Evolutionary conservation across 1,284 basidiomycete species (phyloP).

Genomic region (Fomitopsis palustris): DNA sequence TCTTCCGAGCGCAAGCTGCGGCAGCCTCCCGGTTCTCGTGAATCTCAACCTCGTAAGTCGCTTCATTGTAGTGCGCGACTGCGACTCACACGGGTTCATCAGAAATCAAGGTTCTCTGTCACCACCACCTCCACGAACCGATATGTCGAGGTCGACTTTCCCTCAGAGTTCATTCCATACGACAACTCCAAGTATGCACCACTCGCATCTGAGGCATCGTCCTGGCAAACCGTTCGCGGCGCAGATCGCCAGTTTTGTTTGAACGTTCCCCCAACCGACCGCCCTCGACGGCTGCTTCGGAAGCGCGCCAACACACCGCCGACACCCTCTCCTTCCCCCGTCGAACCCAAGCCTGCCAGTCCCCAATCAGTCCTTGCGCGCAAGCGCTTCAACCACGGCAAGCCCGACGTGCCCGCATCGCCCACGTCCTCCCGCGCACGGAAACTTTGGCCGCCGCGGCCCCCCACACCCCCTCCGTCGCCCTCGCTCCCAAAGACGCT

Average conservation of each 20-base stretch:
- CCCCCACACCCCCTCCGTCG: slow-evolving; percentile 8
- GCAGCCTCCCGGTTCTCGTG: slow-evolving; percentile 27
- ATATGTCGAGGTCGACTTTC: slow-evolving; percentile 36
- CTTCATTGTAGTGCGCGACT: neutral
- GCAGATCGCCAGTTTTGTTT: slow-evolving; percentile 18
- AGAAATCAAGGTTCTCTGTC: slow-evolving; percentile 49
- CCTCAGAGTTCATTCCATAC: slow-evolving; percentile 15
- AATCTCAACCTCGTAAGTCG: slow-evolving; percentile 30
- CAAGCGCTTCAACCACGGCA: slow-evolving; percentile 26
- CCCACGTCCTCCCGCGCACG: neutral
- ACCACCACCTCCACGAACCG: slow-evolving; percentile 49
- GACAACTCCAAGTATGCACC: slow-evolving; percentile 5
- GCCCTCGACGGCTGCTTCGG: slow-evolving; percentile 17
- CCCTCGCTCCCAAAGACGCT: slow-evolving; percentile 1
- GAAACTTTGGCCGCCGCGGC: neutral
- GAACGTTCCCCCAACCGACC: slow-evolving; percentile 16
- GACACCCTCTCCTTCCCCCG: slow-evolving; percentile 4
- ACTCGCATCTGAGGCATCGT: slow-evolving; percentile 3
- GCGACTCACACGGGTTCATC: neutral
- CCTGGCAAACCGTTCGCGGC: slow-evolving; percentile 20
- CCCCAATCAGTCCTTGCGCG: slow-evolving; percentile 28
- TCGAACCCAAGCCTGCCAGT: slow-evolving; percentile 10
- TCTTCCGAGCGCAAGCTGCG: slow-evolving; percentile 18
- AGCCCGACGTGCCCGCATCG: slow-evolving; percentile 6
- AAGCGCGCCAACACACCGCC: slow-evolving; percentile 11